Conservation (phyloP, 2,329 filamentous ascomycete genomes). For the Colletotrichum plurivorum region DNA sequence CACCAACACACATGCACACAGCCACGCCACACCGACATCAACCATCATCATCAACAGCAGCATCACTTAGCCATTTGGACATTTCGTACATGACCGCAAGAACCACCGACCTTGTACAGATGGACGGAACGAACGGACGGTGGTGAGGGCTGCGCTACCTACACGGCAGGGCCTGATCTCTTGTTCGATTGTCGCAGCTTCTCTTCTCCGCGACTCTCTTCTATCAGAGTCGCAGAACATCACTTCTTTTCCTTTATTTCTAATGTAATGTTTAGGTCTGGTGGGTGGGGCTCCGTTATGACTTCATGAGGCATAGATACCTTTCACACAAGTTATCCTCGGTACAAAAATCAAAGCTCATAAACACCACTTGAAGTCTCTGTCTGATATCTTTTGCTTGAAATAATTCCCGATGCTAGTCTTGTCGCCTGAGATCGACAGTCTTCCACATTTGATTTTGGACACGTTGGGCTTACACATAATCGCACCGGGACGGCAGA, state of each 20-base stretch:
- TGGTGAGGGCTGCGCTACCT: conserved; percentile 8
- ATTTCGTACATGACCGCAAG: conserved; percentile 29
- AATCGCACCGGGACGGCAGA: not conserved
- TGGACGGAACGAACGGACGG: conserved; percentile 7
- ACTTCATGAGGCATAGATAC: conserved; percentile 36
- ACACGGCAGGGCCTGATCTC: conserved; percentile 1
- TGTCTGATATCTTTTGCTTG: too few relatives aligned
- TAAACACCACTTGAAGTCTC: too few relatives aligned
- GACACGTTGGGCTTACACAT: too few relatives aligned
- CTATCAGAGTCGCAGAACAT: not conserved
- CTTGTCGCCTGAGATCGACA: too few relatives aligned
- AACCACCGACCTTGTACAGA: conserved; percentile 17
- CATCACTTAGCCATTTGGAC: conserved; percentile 22
- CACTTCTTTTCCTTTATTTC: not conserved
- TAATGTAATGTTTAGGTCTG: conserved; percentile 40
- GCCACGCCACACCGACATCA: conserved; percentile 50
- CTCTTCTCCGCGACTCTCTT: conserved; percentile 2
- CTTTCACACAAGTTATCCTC: conserved; percentile 11
- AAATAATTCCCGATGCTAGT: too few relatives aligned
- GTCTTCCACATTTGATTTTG: too few relatives aligned
- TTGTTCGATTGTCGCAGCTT: conserved; percentile 15
- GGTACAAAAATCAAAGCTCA: not conserved
- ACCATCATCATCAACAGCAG: conserved; percentile 11
- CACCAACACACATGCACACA: not conserved
- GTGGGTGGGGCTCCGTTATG: conserved; percentile 28